Percentiles rank a stretch among this genome's conserved stretches.
These are phyloP conservation scores for Emergomyces orientalis DNA, from an alignment of 2,329 filamentous ascomycete genomes.

Conservation along the genomic window DNA sequence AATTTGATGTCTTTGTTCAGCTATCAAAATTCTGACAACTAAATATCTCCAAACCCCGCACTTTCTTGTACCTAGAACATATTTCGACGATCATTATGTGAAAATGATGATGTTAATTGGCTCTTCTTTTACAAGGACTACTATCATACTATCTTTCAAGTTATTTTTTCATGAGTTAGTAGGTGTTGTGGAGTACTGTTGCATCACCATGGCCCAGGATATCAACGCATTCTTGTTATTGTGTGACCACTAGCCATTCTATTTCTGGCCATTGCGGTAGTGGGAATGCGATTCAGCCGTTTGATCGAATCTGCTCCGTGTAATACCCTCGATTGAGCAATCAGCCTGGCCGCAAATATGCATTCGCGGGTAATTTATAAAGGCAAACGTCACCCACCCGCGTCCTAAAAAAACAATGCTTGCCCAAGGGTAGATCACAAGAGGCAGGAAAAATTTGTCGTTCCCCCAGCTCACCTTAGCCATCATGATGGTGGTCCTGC, in stretches of 20 bases:
- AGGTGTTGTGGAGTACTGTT: background rate
- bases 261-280: background rate
- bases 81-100: background rate
- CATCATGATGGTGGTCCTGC: background rate
- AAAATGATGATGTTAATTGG: background rate
- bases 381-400: background rate
- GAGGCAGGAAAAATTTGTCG: background rate
- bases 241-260: background rate
- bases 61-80: background rate
- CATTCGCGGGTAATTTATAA: background rate
- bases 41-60: background rate
- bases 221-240: background rate
- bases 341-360: background rate
- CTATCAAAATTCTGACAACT: background rate
- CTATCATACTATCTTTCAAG: background rate
- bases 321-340: background rate
- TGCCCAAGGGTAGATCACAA: background rate
- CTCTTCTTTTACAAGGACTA: background rate
- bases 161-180: background rate
- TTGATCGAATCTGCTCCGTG: background rate
- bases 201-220: background rate
- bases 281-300: background rate
- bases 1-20: background rate
- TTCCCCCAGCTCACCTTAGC: background rate
- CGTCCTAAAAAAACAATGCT: background rate